phyloP scores from a whole-genome alignment of 2,329 filamentous ascomycete species.

The Pezicula radicicola region DNA sequence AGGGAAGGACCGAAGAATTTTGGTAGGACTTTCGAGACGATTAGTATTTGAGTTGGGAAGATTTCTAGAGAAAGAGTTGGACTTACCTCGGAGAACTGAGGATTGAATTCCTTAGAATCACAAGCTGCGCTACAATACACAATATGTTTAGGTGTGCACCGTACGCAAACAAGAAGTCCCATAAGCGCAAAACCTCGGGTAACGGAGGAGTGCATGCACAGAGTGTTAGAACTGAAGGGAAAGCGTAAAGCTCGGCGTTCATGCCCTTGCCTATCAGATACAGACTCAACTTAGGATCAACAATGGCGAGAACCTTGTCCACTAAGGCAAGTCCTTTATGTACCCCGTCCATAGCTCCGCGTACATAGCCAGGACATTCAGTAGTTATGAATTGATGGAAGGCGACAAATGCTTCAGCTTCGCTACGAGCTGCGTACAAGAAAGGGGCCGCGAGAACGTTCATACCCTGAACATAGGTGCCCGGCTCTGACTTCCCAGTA shows the following conservation, averaged over 20 bases:
- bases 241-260: constrained; percentile 92
- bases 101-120: constrained; percentile 82
- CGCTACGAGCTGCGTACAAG: constrained; percentile 88
- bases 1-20: constrained; percentile 84
- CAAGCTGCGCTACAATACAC: constrained; percentile 92
- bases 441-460: constrained; percentile 96
- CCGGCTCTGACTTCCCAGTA: constrained; percentile 59
- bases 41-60: not conserved
- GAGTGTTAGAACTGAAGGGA: constrained; percentile 89
- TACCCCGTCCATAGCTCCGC: constrained; percentile 95
- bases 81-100: constrained; percentile 78
- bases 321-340: constrained; percentile 89
- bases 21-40: constrained; percentile 69
- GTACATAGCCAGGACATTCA: constrained; percentile 90
- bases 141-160: constrained; percentile 92
- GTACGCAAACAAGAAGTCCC: constrained; percentile 97
- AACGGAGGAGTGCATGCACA: constrained; percentile 94
- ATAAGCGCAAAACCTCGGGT: constrained; percentile 87
- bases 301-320: constrained; percentile 86
- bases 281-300: constrained; percentile 81
- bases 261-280: constrained; percentile 85
- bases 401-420: constrained; percentile 89
- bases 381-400: constrained; percentile 84
- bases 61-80: not conserved
- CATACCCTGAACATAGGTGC: constrained; percentile 97